A percentile compares a stretch with the other conserved stretches of the same genome.
Conservation (phyloP, 1,139 yeast genomes). For the Debaryomyces fabryi region DNA sequence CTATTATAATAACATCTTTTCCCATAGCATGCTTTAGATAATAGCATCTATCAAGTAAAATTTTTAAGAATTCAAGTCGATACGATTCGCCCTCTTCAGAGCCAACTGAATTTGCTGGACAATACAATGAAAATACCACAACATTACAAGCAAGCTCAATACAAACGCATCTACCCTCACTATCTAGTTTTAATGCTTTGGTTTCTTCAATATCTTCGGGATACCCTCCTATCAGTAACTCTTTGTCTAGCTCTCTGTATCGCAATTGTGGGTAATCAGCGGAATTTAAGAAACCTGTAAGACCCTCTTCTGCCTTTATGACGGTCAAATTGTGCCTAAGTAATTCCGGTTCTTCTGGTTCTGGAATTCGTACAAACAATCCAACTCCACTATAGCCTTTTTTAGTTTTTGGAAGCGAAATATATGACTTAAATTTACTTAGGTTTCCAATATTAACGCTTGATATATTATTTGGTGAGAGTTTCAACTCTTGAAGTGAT, state of each 20-base stretch:
- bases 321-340: constrained; percentile 50
- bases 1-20: constrained; percentile 74
- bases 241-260: constrained; percentile 26
- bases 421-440: constrained; percentile 61
- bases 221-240: constrained; percentile 72
- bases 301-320: constrained; percentile 83
- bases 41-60: constrained; percentile 62
- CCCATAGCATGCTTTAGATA: constrained; percentile 51
- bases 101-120: constrained; percentile 85
- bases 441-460: constrained; percentile 55
- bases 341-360: constrained; percentile 36
- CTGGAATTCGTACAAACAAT: constrained; percentile 65
- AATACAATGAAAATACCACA: constrained; percentile 76
- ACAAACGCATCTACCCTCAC: constrained; percentile 82
- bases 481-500: constrained; percentile 82
- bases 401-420: constrained; percentile 64
- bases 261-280: constrained; percentile 16
- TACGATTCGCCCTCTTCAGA: constrained; percentile 72
- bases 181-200: constrained; percentile 57
- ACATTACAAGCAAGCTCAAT: constrained; percentile 67
- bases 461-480: constrained; percentile 53
- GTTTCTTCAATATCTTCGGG: constrained; percentile 40
- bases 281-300: constrained; percentile 64
- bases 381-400: constrained; percentile 95
- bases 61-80: constrained; percentile 58